Evolutionary conservation across 768 basidiomycete genomes (phyloP).

Genomic region (Termitomyces sp.): DNA sequence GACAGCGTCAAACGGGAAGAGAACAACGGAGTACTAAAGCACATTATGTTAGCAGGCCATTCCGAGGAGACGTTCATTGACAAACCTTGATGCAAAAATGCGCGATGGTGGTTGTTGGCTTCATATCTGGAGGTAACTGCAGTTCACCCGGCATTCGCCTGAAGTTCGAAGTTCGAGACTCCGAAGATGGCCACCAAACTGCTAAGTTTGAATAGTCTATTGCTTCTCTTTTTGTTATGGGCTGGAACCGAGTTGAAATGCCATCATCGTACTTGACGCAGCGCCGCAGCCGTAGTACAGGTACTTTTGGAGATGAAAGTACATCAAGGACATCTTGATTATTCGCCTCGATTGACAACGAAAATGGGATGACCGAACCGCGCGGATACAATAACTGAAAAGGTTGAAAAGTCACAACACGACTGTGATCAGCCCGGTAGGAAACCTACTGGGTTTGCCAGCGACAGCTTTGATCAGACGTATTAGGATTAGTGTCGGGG

Average conservation of each 20-base stretch:
- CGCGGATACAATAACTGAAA: slow-evolving; percentile 37
- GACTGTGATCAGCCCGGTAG: neutral
- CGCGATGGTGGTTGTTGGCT: slow-evolving; percentile 34
- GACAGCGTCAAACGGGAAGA: slow-evolving; percentile 32
- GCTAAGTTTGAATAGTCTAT: slow-evolving; percentile 26
- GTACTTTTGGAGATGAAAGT: slow-evolving; percentile 28
- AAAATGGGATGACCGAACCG: slow-evolving; percentile 36
- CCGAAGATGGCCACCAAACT: slow-evolving; percentile 29
- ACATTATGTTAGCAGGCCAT: neutral
- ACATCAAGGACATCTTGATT: slow-evolving; percentile 34
- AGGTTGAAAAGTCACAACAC: neutral
- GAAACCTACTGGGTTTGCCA: slow-evolving; percentile 36
- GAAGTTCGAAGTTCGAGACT: slow-evolving; percentile 8
- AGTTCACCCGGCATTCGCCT: slow-evolving; percentile 33
- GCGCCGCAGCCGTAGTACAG: slow-evolving; percentile 29
- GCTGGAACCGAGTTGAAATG: neutral
- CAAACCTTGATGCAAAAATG: slow-evolving; percentile 36
- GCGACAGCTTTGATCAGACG: slow-evolving; percentile 25
- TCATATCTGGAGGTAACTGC: slow-evolving; percentile 29
- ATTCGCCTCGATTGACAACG: slow-evolving; percentile 25
- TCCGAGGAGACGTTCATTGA: neutral
- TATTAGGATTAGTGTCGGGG: slow-evolving; percentile 1
- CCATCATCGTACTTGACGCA: slow-evolving; percentile 18
- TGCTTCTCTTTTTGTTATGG: slow-evolving; percentile 20
- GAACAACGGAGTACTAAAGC: slow-evolving; percentile 32